phyloP scores from a whole-genome alignment of 2,329 filamentous ascomycete genomes.

The Penicillium sp. region DNA sequence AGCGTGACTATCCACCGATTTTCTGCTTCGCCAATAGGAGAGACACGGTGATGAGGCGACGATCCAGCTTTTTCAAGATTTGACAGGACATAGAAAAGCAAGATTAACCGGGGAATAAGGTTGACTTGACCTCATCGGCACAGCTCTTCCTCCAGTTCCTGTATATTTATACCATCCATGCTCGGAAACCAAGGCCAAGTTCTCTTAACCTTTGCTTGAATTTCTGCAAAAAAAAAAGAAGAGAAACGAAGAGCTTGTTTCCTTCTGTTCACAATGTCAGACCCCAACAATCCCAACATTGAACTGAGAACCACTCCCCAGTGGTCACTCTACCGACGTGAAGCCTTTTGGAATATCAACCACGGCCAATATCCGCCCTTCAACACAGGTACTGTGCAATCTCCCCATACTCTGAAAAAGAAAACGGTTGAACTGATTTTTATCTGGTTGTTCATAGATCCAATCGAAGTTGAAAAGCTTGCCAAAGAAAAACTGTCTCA shows the following conservation, averaged over 20 bases:
- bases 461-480: slow-evolving; percentile 53
- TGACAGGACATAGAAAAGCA: too few species aligned
- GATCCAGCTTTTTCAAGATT: too few species aligned
- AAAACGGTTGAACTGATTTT: not conserved
- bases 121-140: too few species aligned
- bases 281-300: slow-evolving; percentile 50
- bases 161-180: too few species aligned
- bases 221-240: not conserved
- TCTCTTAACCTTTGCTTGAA: too few species aligned
- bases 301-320: slow-evolving; percentile 47
- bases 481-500: slow-evolving; percentile 53
- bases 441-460: slow-evolving; percentile 30
- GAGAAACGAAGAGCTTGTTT: too few species aligned
- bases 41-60: too few species aligned
- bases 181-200: too few species aligned
- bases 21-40: too few species aligned
- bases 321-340: slow-evolving; percentile 50
- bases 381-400: slow-evolving; percentile 43
- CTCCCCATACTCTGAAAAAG: not conserved
- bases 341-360: slow-evolving; percentile 52
- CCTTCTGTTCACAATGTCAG: slow-evolving; percentile 18
- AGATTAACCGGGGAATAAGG: too few species aligned
- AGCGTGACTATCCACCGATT: too few species aligned
- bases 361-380: slow-evolving; percentile 47
- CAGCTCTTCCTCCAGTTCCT: too few species aligned